Evolutionary conservation across 2,329 filamentous ascomycete genomes (phyloP).

Genomic region (Phaeosphaeria sp.): DNA sequence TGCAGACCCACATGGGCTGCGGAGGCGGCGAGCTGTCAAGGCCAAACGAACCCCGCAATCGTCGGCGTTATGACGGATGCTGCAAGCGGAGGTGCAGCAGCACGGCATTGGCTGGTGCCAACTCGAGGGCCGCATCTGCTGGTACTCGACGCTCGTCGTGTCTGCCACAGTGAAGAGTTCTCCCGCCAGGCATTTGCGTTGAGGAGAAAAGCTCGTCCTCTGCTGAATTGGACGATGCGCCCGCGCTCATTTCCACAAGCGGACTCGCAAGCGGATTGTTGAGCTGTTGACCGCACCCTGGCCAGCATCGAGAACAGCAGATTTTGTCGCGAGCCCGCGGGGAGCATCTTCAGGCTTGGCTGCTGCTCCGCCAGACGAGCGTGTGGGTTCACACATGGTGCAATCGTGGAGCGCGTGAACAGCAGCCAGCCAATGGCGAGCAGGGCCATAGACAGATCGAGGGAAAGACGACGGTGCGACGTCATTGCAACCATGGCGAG

Average conservation of each 20-base stretch:
- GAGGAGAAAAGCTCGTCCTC: conserved; percentile 3
- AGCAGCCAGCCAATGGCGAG: neutral
- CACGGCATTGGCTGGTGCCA: conserved; percentile 11
- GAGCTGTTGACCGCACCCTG: conserved; percentile 32
- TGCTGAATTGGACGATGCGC: conserved; percentile 19
- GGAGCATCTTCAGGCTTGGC: conserved; percentile 17
- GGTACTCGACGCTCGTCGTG: neutral
- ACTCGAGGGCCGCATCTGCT: neutral
- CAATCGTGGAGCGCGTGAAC: conserved; percentile 8
- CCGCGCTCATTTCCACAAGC: conserved; percentile 29
- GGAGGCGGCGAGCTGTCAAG: conserved; percentile 16
- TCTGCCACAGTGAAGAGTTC: neutral
- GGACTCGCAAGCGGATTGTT: conserved; percentile 27
- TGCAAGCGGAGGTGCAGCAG: conserved; percentile 19
- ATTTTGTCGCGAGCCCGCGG: conserved; percentile 6
- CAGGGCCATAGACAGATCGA: neutral
- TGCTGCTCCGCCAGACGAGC: conserved; percentile 7
- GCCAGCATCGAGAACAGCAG: conserved; percentile 16
- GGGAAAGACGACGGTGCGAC: conserved; percentile 15
- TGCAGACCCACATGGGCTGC: conserved; percentile 6
- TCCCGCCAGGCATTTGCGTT: neutral
- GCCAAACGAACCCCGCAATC: conserved; percentile 25
- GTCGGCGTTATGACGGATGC: conserved; percentile 21
- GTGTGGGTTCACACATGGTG: conserved; percentile 9
- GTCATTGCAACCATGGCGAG: conserved; percentile 11